phyloP scores from a whole-genome alignment of 306 rosid species.

The Trifolium pratense region DNA sequence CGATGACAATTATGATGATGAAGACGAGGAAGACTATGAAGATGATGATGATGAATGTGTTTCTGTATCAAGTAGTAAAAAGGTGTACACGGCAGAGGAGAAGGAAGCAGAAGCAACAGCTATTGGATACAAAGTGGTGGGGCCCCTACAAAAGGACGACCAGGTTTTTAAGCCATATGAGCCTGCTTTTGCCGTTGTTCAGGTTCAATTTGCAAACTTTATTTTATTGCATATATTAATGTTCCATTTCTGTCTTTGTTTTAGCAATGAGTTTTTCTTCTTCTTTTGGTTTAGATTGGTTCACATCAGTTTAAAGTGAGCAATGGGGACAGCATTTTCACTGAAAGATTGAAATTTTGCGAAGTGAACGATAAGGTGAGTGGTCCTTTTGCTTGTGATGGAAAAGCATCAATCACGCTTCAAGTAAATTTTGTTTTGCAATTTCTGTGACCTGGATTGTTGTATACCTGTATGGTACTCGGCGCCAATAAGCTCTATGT shows the following conservation, averaged over 20 bases:
- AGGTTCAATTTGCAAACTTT: constrained; percentile 51
- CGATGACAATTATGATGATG: constrained; percentile 6
- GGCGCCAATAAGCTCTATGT: neutral
- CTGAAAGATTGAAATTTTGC: constrained; percentile 84
- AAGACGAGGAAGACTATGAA: constrained; percentile 10
- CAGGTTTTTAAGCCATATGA: constrained; percentile 72
- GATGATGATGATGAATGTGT: constrained; percentile 49
- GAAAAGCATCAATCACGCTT: neutral
- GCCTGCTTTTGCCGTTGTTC: constrained; percentile 81
- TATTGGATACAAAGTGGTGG: constrained; percentile 76
- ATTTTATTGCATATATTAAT: neutral
- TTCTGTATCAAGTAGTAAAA: constrained; percentile 45
- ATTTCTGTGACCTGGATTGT: neutral
- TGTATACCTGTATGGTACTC: neutral
- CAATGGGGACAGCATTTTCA: constrained; percentile 82
- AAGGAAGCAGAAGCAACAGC: constrained; percentile 71
- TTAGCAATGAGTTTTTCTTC: neutral
- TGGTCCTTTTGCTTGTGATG: constrained; percentile 10
- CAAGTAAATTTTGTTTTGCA: neutral
- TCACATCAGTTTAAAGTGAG: constrained; percentile 94
- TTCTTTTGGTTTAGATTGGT: constrained; percentile 61
- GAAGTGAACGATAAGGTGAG: constrained; percentile 92
- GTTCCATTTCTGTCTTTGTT: neutral
- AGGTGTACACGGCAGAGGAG: constrained; percentile 72
- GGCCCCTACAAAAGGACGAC: constrained; percentile 63